Percentiles rank a stretch among this genome's conserved stretches.
Conservation (phyloP, 441 rosid species). For the Dalechampia spathulata region DNA sequence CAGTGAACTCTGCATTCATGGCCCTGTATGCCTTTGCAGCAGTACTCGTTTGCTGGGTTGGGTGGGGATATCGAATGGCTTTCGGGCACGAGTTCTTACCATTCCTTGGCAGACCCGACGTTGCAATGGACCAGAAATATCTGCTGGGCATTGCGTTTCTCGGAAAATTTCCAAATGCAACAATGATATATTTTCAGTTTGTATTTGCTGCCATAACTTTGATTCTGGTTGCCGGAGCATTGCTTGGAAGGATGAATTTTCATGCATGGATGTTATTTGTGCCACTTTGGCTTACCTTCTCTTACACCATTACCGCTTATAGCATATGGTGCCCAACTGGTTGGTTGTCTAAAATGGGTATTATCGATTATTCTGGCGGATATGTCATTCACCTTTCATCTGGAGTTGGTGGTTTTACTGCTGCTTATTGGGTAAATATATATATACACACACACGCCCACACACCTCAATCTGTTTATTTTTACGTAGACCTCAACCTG, state of each 20-base stretch:
- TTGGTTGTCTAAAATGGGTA: slow-evolving; percentile 29
- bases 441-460: too few species aligned
- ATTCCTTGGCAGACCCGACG: slow-evolving; percentile 34
- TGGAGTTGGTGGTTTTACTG: slow-evolving; percentile 61
- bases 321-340: slow-evolving; percentile 41
- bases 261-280: slow-evolving; percentile 64
- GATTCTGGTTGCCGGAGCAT: slow-evolving; percentile 46
- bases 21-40: slow-evolving; percentile 64
- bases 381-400: slow-evolving; percentile 57
- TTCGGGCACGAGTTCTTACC: slow-evolving; percentile 27
- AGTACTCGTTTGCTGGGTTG: slow-evolving; percentile 56
- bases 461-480: too few species aligned
- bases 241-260: slow-evolving; percentile 67
- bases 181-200: slow-evolving; percentile 47
- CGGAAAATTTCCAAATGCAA: slow-evolving; percentile 38
- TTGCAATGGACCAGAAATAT: slow-evolving; percentile 25
- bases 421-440: slow-evolving; percentile 50
- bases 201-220: slow-evolving; percentile 54
- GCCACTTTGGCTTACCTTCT: slow-evolving; percentile 57
- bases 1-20: slow-evolving; percentile 67
- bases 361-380: slow-evolving; percentile 63
- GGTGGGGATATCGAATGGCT: slow-evolving; percentile 53
- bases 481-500: too few species aligned
- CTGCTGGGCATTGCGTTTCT: slow-evolving; percentile 4
- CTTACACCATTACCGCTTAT: slow-evolving; percentile 47